Percentiles rank a stretch among this genome's conserved stretches.
phyloP scores from a whole-genome alignment of 768 basidiomycete species.

The Lactarius indigo region DNA sequence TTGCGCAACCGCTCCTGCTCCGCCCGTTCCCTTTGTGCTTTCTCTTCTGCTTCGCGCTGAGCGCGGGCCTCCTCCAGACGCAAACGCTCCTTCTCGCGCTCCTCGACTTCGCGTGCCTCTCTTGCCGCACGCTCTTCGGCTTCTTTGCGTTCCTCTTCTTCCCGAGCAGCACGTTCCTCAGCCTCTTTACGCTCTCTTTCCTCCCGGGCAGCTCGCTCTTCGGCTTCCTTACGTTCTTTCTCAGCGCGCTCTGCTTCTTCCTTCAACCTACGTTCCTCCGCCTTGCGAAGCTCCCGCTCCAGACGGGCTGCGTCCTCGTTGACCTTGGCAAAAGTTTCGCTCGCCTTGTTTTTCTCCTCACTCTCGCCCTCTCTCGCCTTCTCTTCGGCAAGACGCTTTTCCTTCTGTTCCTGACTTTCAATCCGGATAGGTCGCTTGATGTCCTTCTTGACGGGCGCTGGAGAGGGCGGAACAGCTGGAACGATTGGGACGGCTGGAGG shows the following conservation, averaged over 20 bases:
- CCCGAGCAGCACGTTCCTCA: conserved; percentile 34
- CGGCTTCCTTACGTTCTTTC: conserved; percentile 31
- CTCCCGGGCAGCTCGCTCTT: conserved; percentile 26
- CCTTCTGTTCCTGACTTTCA: conserved; percentile 58
- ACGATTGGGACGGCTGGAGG: conserved; percentile 39
- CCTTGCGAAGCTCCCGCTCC: conserved; percentile 36
- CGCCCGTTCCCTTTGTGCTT: conserved; percentile 42
- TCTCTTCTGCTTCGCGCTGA: conserved; percentile 38
- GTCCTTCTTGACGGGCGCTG: conserved; percentile 19
- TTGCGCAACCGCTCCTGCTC: conserved; percentile 35
- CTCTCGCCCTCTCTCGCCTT: conserved; percentile 46
- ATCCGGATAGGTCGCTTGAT: conserved; percentile 47
- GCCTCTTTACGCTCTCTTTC: conserved; percentile 34
- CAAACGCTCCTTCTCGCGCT: conserved; percentile 24
- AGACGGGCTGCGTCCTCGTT: conserved; percentile 32
- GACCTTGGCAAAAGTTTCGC: conserved; percentile 25
- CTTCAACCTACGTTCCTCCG: conserved; percentile 40
- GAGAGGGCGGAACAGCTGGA: conserved; percentile 33
- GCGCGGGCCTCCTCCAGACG: conserved; percentile 17
- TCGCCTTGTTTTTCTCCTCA: conserved; percentile 41
- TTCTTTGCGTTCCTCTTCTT: conserved; percentile 41
- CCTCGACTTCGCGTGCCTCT: conserved; percentile 30
- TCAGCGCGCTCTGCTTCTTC: conserved; percentile 42
- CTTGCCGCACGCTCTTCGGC: conserved; percentile 36
- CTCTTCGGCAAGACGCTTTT: conserved; percentile 45